Evolutionary conservation across 805 yeast genomes (phyloP), one percentile per base, ranked within the genome.

Genomic region (Wickerhamiella cacticola): DNA sequence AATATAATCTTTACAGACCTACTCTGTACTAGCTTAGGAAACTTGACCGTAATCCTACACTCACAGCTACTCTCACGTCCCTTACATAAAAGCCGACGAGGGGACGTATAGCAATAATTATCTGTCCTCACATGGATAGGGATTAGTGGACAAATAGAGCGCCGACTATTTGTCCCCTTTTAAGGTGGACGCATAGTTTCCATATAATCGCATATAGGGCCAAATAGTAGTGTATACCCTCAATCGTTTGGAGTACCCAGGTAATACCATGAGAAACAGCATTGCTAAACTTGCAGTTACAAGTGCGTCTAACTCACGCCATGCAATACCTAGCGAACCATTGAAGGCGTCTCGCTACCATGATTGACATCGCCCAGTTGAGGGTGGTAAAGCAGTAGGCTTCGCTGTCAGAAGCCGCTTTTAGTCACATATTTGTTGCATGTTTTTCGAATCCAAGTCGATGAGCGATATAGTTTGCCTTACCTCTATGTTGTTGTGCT

Each of bases 271-370:
- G 49, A 0, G 61, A 57, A 47, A 88, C 63, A 1, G 73, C 63
- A 0, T 63, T 57, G 16, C 85, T 77, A 21, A 87, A 66, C 7
- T 56, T 55, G 64, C 67, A 64, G 61, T 92, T 89, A 25, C 80
- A 76, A 1, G 52, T 1, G 79, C 77, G 39, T 76, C 61, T 1
- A 59, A 60, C 38, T 67, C 65, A 50, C 74, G 70, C 98, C 98
- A 92, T 18, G 64, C 59, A 78, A 68, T 1, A 92, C 92, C 55
- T 74, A 75, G 1, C 81, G 69, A 1, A 92, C 97, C 61, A 92
- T 69, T 54, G 82, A 83, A 0, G 97, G 96, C 0, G 98, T 92
- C 59, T 87, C 94, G 0, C 96, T 85, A 0, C 98, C 98, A 13
- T 84, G 88, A 16, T 76, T 69, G 16, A 92, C 83, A 63, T 92